These are phyloP conservation scores for Thalia dealbata DNA, from an alignment of 176 grass and related monocot species.

Conservation along the genomic window DNA sequence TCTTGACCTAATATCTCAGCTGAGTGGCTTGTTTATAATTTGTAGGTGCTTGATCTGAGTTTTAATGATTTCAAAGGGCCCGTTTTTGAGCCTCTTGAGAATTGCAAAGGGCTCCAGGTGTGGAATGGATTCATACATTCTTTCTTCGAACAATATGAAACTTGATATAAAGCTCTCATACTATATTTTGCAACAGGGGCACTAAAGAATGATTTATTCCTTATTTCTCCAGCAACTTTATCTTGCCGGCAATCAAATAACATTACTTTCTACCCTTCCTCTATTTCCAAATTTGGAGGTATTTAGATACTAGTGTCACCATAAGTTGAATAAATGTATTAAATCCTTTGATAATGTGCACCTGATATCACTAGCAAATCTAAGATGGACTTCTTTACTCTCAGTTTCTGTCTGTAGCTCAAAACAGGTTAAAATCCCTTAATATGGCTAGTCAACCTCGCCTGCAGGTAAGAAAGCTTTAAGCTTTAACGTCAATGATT, in stretches of 20 bases:
- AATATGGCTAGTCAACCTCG: constrained; percentile 77
- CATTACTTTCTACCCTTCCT: constrained; percentile 75
- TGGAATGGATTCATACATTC: constrained; percentile 25
- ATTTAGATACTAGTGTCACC: constrained; percentile 20
- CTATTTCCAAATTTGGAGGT: constrained; percentile 96
- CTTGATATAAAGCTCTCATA: neutral
- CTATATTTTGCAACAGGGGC: constrained; percentile 3
- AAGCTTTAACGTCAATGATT: neutral
- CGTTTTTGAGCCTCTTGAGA: constrained; percentile 73
- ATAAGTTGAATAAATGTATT: constrained; percentile 19
- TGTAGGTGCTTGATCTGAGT: constrained; percentile 97
- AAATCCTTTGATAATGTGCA: constrained; percentile 18
- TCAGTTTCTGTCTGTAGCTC: constrained; percentile 91
- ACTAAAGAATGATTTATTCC: constrained; percentile 28
- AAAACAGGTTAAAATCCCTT: constrained; percentile 84
- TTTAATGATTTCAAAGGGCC: constrained; percentile 89
- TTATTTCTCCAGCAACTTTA: constrained; percentile 82
- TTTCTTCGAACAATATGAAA: no score
- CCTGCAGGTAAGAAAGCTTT: constrained; percentile 59
- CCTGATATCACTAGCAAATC: constrained; percentile 11
- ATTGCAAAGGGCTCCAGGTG: constrained; percentile 88
- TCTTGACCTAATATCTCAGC: neutral
- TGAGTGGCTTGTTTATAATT: constrained; percentile 9
- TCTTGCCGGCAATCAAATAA: constrained; percentile 98
- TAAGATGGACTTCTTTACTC: constrained; percentile 32